Evolutionary conservation across 2,329 filamentous ascomycete species (phyloP).

Genomic region (Aspergillus awamori): DNA sequence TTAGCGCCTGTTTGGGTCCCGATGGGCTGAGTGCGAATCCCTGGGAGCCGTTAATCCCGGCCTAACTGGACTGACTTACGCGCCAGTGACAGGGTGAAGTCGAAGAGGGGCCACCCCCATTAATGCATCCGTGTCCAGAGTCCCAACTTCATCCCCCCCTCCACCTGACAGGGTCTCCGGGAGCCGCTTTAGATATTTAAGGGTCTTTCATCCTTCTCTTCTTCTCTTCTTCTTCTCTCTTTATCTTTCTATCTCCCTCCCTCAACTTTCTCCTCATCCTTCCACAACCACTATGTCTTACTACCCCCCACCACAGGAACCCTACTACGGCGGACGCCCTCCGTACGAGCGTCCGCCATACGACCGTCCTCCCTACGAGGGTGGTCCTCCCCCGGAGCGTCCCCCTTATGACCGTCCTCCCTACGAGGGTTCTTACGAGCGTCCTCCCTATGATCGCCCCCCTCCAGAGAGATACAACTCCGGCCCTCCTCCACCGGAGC

Average conservation of each 20-base stretch:
- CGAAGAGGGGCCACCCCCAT: too few relatives aligned
- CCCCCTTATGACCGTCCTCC: constrained; percentile 14
- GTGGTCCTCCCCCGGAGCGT: constrained; percentile 13
- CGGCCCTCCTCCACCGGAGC: constrained; percentile 19
- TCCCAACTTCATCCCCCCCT: constrained; percentile 7
- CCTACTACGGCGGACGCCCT: constrained; percentile 14
- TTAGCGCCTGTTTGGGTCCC: constrained; percentile 13
- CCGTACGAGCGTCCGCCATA: constrained; percentile 27
- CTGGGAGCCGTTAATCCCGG: constrained; percentile 5
- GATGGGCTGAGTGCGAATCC: background rate
- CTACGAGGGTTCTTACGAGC: constrained; percentile 17
- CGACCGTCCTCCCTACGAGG: constrained; percentile 27
- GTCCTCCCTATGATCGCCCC: constrained; percentile 11
- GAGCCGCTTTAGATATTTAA: constrained; percentile 1
- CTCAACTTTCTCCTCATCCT: constrained; percentile 1
- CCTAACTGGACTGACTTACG: background rate
- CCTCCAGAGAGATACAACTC: constrained; percentile 11
- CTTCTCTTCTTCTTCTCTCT: constrained; percentile 8
- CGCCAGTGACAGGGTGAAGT: background rate
- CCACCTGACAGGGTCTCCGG: constrained; percentile 6
- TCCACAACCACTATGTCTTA: constrained; percentile 18
- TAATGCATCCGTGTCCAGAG: constrained; percentile 8
- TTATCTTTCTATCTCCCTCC: constrained; percentile 1
- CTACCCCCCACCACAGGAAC: constrained; percentile 16
- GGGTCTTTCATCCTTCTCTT: background rate